Evolutionary conservation across 495 filamentous ascomycete genomes (phyloP), one percentile per base, ranked within the genome.

Genomic region (Lasiosphaeria hispida): DNA sequence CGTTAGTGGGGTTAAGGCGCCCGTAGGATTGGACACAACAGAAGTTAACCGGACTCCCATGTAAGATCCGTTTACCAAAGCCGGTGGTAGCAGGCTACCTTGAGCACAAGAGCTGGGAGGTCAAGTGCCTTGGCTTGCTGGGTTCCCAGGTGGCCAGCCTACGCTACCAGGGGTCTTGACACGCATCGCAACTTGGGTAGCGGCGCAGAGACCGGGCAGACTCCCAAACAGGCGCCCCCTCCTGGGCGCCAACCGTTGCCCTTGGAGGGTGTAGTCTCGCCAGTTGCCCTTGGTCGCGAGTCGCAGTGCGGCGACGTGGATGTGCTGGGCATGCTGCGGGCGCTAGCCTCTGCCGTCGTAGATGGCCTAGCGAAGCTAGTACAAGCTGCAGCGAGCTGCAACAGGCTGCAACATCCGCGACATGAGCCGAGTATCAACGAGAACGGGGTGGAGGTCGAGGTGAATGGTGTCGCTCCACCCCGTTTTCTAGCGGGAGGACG

Each of bases 21-120:
- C 33, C 9, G 49, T 37, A 18, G 57, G 41, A 59, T 59, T 58
- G 11, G 40, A 18, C 11, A 40, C 11, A 19, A 10, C 38, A 33
- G 41, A 38, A 55, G 8, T 11, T n/a, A 10, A 13, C 1, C 18
- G n/a, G 1, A 44, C 23, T 30, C 33, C 33, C 2, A 30, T 30
- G 23, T 5, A 5, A 30, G 23, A 30, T 30, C 5, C 23, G 23
- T 30, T 2, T 30, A 30, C 23, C 23, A 30, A 23, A 47, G 30
- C 43, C 18, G 17, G 30, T 47, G 43, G 43, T 17, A 47, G 43
- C 4, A 47, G 43, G n/a, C 43, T 13, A 47, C 13, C 23, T 30
- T 30, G 2, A 30, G 23, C 5, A 30, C 23, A 30, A 30, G 23
- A 30, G 5, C 23, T 30, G 23, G 23, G 5, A 30, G 5, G 23